A percentile compares a stretch with the other conserved stretches of the same genome.
phyloP scores from a whole-genome alignment of 2,329 filamentous ascomycete genomes.

The Trichophyton benhamiae region DNA sequence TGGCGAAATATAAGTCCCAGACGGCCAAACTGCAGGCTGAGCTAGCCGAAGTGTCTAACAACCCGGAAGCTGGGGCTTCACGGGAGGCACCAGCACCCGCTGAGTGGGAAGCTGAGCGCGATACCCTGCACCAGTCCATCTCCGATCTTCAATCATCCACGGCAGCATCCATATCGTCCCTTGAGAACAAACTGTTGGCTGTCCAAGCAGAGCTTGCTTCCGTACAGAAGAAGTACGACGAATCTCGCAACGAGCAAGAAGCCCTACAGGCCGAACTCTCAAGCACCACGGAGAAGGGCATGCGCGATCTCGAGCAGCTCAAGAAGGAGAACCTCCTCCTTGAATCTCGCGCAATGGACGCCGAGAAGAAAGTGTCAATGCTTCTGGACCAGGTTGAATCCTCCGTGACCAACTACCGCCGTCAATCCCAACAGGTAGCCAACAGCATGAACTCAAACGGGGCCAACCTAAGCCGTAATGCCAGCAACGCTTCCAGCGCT shows the following conservation, averaged over 20 bases:
- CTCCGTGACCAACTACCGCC: conserved; percentile 87
- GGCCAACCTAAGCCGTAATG: conserved; percentile 36
- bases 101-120: conserved; percentile 65
- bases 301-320: conserved; percentile 64
- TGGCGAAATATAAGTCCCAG: conserved; percentile 80
- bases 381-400: conserved; percentile 89
- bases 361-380: conserved; percentile 83
- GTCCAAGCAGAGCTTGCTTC: conserved; percentile 58
- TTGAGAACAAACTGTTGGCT: conserved; percentile 59
- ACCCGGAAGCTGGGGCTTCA: conserved; percentile 27
- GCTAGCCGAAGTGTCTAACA: conserved; percentile 54
- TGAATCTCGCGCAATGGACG: conserved; percentile 74
- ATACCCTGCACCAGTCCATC: conserved; percentile 55
- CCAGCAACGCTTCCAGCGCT: conserved; percentile 44
- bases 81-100: conserved; percentile 39
- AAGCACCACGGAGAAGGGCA: conserved; percentile 41
- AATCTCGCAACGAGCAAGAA: conserved; percentile 45
- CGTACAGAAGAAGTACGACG: conserved; percentile 56
- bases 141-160: conserved; percentile 57
- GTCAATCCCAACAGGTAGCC: conserved; percentile 45
- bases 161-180: conserved; percentile 48
- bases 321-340: conserved; percentile 70
- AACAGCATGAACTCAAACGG: conserved; percentile 24
- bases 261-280: conserved; percentile 47
- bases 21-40: conserved; percentile 74